Evolutionary conservation across 345 rosid genomes (phyloP).

Genomic region (Clausena lansium): DNA sequence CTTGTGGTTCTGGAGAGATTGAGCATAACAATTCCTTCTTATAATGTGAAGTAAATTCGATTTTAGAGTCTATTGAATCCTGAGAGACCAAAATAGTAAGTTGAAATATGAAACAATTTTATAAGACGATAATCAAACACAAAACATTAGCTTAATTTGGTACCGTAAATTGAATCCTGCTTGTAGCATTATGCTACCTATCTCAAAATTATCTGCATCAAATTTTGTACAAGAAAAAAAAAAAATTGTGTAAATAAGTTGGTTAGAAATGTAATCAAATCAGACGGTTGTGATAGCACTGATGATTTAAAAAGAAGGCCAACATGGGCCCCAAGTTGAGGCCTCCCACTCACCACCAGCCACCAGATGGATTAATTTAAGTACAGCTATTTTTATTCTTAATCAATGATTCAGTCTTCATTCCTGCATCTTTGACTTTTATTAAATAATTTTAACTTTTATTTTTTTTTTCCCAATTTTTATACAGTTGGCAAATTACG

Average conservation of each 20-base stretch:
- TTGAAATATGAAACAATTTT: too few relatives aligned
- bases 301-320: neutral
- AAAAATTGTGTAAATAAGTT: neutral
- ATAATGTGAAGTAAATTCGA: too few relatives aligned
- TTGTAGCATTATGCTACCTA: too few relatives aligned
- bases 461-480: neutral
- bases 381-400: neutral
- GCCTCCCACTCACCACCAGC: conserved; percentile 28
- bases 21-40: too few relatives aligned
- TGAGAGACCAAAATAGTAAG: too few relatives aligned
- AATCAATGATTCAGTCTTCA: neutral
- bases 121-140: too few relatives aligned
- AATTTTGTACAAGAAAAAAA: neutral
- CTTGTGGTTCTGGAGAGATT: too few relatives aligned
- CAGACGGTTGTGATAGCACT: neutral
- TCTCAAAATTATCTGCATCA: too few relatives aligned
- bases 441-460: neutral
- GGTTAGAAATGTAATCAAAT: neutral
- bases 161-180: too few relatives aligned
- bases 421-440: neutral
- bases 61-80: fast-evolving
- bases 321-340: conserved; percentile 28
- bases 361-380: neutral
- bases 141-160: too few relatives aligned
- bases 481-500: neutral